phyloP scores from a whole-genome alignment of 2,329 filamentous ascomycete species.

The Ceratocystis eucalypticola region DNA sequence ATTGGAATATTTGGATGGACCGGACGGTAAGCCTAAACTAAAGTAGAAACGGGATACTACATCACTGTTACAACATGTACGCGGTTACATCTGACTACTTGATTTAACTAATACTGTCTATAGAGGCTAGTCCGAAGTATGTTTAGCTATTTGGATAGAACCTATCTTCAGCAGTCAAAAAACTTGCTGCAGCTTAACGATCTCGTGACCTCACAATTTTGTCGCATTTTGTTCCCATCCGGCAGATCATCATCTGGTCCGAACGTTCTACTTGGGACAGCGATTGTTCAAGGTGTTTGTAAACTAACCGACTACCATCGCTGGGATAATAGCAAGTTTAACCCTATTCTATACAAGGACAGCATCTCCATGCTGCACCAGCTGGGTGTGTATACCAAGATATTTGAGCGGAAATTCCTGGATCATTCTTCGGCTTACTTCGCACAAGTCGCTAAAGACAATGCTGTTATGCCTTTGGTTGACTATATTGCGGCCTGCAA shows the following conservation, averaged over 20 bases:
- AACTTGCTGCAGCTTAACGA: slow-evolving; percentile 63
- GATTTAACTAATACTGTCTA: slow-evolving; percentile 11
- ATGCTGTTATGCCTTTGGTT: slow-evolving; percentile 51
- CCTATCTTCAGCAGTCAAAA: slow-evolving; percentile 65
- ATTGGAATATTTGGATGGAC: slow-evolving; percentile 64
- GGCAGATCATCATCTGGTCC: neutral
- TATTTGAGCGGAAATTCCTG: slow-evolving; percentile 68
- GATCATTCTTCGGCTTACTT: slow-evolving; percentile 55
- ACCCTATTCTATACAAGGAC: slow-evolving; percentile 54
- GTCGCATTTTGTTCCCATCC: slow-evolving; percentile 39
- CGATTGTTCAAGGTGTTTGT: slow-evolving; percentile 46
- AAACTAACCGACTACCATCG: slow-evolving; percentile 64
- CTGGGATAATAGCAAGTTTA: slow-evolving; percentile 40
- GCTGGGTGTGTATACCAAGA: slow-evolving; percentile 63
- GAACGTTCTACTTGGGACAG: slow-evolving; percentile 20
- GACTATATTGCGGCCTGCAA: slow-evolving; percentile 62
- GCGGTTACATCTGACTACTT: neutral
- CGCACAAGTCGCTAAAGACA: slow-evolving; percentile 51
- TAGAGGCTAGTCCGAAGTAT: slow-evolving; percentile 69
- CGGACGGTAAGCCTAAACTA: slow-evolving; percentile 16
- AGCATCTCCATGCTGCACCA: slow-evolving; percentile 72
- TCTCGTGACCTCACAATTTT: slow-evolving; percentile 64
- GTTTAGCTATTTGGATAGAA: slow-evolving; percentile 88
- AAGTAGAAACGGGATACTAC: neutral
- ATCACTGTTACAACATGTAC: no score